A percentile compares a stretch with the other conserved stretches of the same genome.
These are phyloP conservation scores for Aciculoconidium aculeatum DNA, from an alignment of 805 yeast genomes.

Conservation along the genomic window DNA sequence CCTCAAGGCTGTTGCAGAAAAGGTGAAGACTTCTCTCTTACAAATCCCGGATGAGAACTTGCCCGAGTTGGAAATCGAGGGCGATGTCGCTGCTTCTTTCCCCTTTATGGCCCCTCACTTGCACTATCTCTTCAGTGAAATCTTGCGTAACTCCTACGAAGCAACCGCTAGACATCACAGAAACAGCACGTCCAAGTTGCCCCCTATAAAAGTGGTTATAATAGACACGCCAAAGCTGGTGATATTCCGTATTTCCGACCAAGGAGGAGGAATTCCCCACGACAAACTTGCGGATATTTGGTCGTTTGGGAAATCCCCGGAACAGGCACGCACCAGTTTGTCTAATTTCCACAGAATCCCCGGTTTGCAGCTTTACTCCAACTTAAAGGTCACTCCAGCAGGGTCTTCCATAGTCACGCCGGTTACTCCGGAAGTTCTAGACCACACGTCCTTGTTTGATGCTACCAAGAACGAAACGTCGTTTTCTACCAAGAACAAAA, in stretches of 20 bases:
- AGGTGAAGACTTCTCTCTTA: slow-evolving; percentile 46
- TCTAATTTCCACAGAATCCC: slow-evolving; percentile 67
- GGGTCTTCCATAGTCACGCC: slow-evolving; percentile 31
- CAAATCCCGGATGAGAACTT: slow-evolving; percentile 42
- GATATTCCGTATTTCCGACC: slow-evolving; percentile 76
- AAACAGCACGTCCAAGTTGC: slow-evolving; percentile 36
- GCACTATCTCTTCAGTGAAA: slow-evolving; percentile 82
- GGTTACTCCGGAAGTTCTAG: slow-evolving; percentile 14
- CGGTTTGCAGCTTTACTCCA: slow-evolving; percentile 46
- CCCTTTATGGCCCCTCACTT: slow-evolving; percentile 84
- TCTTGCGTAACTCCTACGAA: slow-evolving; percentile 77
- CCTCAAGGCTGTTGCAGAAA: slow-evolving; percentile 47
- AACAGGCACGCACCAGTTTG: slow-evolving; percentile 51
- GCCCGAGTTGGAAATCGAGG: slow-evolving; percentile 77
- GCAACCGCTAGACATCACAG: slow-evolving; percentile 58
- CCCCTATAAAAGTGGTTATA: slow-evolving; percentile 74
- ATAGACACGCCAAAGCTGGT: slow-evolving; percentile 62
- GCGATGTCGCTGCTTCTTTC: slow-evolving; percentile 59
- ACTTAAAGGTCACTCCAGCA: slow-evolving; percentile 34
- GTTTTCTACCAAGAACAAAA: slow-evolving; percentile 22
- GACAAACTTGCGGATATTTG: slow-evolving; percentile 61
- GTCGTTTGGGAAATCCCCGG: slow-evolving; percentile 79
- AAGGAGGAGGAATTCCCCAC: slow-evolving; percentile 79
- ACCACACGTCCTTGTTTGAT: slow-evolving; percentile 38
- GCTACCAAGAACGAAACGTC: slow-evolving; percentile 16